phyloP scores from a whole-genome alignment of 2,329 filamentous ascomycete species.

The Apiospora hydei region DNA sequence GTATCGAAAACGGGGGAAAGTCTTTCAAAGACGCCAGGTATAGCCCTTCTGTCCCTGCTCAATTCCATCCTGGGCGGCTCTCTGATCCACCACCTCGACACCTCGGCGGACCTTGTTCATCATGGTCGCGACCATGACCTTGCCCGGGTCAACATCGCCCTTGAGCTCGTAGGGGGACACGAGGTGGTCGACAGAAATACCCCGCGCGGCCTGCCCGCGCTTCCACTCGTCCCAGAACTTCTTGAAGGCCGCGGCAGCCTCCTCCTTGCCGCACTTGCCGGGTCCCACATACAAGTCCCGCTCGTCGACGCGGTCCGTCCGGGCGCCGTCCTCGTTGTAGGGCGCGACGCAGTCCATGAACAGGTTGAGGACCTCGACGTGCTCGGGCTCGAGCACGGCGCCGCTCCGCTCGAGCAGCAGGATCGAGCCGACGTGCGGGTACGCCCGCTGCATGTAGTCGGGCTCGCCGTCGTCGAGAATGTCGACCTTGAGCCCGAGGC shows the following conservation, averaged over 20 bases:
- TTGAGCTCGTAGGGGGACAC: conserved; percentile 17
- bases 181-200: not conserved
- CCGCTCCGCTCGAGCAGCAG: conserved; percentile 26
- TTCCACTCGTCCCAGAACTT: conserved; percentile 27
- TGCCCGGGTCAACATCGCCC: not conserved
- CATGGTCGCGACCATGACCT: not conserved
- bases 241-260: conserved; percentile 19
- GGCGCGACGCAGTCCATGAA: conserved; percentile 22
- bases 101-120: conserved; percentile 10
- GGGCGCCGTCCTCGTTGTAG: not conserved
- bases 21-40: too few species aligned
- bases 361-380: conserved; percentile 27
- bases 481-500: not conserved
- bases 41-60: too few species aligned
- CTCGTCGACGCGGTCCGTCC: not conserved
- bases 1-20: too few species aligned
- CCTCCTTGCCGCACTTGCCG: not conserved
- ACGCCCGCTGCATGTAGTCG: not conserved
- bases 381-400: conserved; percentile 21
- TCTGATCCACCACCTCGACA: not conserved
- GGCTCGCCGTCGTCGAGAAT: not conserved
- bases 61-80: too few species aligned
- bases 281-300: not conserved
- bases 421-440: conserved; percentile 23
- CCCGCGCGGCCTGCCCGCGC: conserved; percentile 15